These are phyloP conservation scores for Diaporthe ilicicola DNA, from an alignment of 2,329 filamentous ascomycete genomes.

Conservation along the genomic window DNA sequence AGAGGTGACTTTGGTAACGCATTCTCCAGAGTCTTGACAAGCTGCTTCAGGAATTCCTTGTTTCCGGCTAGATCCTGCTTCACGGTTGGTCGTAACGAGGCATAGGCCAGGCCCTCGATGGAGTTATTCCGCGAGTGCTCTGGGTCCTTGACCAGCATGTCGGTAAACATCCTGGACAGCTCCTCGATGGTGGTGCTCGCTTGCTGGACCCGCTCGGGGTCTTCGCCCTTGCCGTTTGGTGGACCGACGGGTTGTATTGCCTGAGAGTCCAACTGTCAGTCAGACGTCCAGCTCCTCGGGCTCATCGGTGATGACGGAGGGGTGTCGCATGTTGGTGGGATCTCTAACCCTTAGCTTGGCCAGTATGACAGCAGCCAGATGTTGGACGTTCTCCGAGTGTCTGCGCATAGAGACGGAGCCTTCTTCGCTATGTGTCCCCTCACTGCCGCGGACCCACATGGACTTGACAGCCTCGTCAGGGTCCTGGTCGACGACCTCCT, in stretches of 20 bases:
- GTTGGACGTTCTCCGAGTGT: slow-evolving; percentile 69
- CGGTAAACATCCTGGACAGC: slow-evolving; percentile 70
- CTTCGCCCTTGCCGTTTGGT: slow-evolving; percentile 45
- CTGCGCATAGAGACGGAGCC: slow-evolving; percentile 68
- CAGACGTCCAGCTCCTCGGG: slow-evolving; percentile 47
- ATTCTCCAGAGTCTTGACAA: slow-evolving; percentile 70
- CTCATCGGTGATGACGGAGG: slow-evolving; percentile 30
- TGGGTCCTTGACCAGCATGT: slow-evolving; percentile 69
- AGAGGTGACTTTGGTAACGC: slow-evolving; percentile 72
- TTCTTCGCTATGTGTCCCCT: slow-evolving; percentile 62
- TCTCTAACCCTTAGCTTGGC: slow-evolving; percentile 72
- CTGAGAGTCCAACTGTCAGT: slow-evolving; percentile 60
- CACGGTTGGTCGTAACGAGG: slow-evolving; percentile 83
- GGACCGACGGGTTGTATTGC: slow-evolving; percentile 58
- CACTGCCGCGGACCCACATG: slow-evolving; percentile 60
- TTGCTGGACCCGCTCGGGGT: slow-evolving; percentile 54
- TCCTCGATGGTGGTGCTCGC: slow-evolving; percentile 71
- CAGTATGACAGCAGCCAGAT: slow-evolving; percentile 77
- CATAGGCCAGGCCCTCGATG: slow-evolving; percentile 91
- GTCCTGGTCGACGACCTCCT: slow-evolving; percentile 80
- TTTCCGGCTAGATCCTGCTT: slow-evolving; percentile 84
- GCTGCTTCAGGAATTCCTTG: slow-evolving; percentile 69
- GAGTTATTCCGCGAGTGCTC: slow-evolving; percentile 71
- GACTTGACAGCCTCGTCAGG: slow-evolving; percentile 62
- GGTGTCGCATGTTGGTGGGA: slow-evolving; percentile 36